A percentile compares a stretch with the other conserved stretches of the same genome.
These are phyloP conservation scores for Podila epicladia DNA, from an alignment of 192 early-diverging fungal genomes.

Conservation along the genomic window DNA sequence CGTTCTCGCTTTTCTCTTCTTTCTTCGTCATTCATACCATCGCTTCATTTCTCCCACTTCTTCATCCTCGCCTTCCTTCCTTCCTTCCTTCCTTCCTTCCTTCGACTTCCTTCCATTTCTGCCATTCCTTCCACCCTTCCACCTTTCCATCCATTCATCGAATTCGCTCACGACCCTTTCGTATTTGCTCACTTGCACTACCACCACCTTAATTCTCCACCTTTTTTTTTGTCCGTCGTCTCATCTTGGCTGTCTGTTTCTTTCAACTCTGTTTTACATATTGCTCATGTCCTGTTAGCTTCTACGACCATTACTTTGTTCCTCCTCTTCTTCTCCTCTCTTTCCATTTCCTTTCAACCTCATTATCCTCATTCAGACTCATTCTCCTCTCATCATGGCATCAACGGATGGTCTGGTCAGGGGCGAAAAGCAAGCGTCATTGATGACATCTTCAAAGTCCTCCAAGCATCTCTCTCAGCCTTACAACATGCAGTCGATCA, in stretches of 20 bases:
- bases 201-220: no score
- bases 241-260: background rate
- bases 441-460: constrained; percentile 4
- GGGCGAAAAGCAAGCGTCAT: background rate
- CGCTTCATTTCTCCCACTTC: background rate
- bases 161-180: background rate
- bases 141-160: background rate
- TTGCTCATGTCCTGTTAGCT: no score
- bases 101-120: background rate
- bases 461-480: constrained; percentile 44
- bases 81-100: no score
- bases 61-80: no score
- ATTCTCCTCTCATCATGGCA: background rate
- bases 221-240: background rate
- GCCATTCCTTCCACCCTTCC: background rate
- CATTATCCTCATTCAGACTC: background rate
- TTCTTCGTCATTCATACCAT: background rate
- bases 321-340: background rate
- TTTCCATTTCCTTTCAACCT: background rate
- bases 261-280: background rate
- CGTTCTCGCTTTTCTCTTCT: background rate
- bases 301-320: background rate
- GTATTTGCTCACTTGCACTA: background rate
- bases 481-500: constrained; percentile 49
- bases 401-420: background rate